A percentile compares a stretch with the other conserved stretches of the same genome.
phyloP scores from a whole-genome alignment of 306 rosid genomes.

The Cicer judaicum region DNA sequence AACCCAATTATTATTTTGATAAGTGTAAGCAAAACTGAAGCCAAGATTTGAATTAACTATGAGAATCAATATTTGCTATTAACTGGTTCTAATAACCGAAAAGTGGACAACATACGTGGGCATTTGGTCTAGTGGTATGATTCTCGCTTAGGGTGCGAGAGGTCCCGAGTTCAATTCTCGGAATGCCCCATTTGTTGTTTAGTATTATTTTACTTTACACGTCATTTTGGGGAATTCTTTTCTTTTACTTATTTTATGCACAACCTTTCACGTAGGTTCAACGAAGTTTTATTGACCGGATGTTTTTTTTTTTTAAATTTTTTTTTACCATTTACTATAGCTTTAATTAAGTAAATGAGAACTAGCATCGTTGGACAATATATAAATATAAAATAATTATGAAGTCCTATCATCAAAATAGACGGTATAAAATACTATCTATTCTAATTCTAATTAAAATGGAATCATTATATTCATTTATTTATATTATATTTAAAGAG shows the following conservation, averaged over 20 bases:
- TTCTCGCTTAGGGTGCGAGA: constrained; percentile 82
- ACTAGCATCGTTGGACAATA: not conserved
- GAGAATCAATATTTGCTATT: not conserved
- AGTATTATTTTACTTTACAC: too few species aligned
- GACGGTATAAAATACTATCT: constrained; percentile 30
- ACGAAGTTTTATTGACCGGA: not conserved
- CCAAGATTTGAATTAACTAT: not conserved
- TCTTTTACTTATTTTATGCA: not conserved
- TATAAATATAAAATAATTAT: too few species aligned
- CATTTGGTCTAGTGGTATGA: constrained; percentile 64
- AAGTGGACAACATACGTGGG: not conserved
- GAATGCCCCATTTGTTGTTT: constrained; percentile 54
- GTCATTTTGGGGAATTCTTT: too few species aligned
- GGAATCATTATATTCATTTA: constrained; percentile 5
- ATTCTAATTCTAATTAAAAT: constrained; percentile 25
- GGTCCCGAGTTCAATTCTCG: constrained; percentile 80
- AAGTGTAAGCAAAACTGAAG: not conserved
- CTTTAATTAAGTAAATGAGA: not conserved
- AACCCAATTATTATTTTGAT: too few species aligned
- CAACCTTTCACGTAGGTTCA: not conserved
- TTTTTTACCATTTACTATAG: too few species aligned
- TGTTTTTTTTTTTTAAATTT: too few species aligned
- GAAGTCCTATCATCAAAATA: too few species aligned
- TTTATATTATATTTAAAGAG: too few species aligned
- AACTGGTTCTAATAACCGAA: not conserved